Base-by-base conservation (phyloP, 2,329 filamentous ascomycete genomes). In the Fusarium longipes region DNA sequence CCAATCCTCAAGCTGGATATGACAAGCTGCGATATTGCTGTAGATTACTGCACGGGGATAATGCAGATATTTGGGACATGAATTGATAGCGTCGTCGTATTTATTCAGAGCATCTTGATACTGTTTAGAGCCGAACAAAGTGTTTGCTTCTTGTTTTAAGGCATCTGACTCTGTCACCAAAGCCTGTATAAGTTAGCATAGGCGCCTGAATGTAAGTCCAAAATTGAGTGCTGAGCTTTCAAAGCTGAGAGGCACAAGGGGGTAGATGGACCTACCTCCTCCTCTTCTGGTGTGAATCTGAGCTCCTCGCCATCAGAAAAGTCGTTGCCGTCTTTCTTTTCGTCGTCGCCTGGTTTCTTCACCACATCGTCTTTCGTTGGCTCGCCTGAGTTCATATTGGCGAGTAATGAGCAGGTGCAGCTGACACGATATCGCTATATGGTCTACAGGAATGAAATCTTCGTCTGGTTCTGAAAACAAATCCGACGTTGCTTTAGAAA, bases 21-120 rank as follows among this genome's bases (percentile, higher is more conserved):
- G 88, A 75, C 93, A 97, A 11, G 94, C 95, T 3, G 95, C 87
- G 68, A 97, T 90, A 81, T 98, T 98, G 76, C 91, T 93, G 60
- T 90, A 88, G 8, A 98, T 83, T 11, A 98, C 92, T 25, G 94
- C 93, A 65, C 95, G 84, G 71, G 97, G 93, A 80, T 93, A 97
- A 76, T 95, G 89, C 25, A 97, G 86, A 76, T 97, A 96, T 67
- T 88, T 89, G 3, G 95, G 95, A 73, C 93, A 94, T 9, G 89
- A 86, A 14, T 88, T 84, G 5, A 96, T 83, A 22, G 96, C 94
- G 68, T 91, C 87, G 73, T 93, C 90, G 80, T 98, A 98, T 63
- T 87, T 90, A 69, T 89, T 86, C 65, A 98, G 90, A 38, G 95
- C 95, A 65, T 90, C 88, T 56, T 90, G 86, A 78, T 91, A 96